These are phyloP conservation scores for Agapanthus africanus DNA, from an alignment of 106 monocot genomes.

Conservation along the genomic window DNA sequence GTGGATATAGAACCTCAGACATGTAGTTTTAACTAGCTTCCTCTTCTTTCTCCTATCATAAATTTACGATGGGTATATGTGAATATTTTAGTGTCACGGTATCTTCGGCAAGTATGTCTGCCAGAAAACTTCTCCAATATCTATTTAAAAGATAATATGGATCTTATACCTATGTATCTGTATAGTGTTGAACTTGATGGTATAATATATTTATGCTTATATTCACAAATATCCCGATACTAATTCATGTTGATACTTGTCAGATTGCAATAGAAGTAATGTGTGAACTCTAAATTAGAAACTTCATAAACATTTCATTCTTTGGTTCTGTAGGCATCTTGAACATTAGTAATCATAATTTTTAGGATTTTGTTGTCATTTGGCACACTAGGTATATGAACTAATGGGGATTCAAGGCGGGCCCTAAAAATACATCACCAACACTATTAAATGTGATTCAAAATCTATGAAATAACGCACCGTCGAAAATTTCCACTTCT, in stretches of 20 bases:
- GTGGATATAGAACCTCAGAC: background rate
- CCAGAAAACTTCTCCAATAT: background rate
- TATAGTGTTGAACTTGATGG: background rate
- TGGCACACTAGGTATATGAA: no score
- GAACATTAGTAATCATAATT: background rate
- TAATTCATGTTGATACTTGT: background rate
- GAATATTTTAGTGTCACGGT: no score
- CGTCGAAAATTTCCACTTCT: no score
- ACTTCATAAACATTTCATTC: background rate
- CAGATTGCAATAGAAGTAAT: background rate
- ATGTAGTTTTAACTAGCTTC: background rate
- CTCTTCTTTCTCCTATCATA: no score
- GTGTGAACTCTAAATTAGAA: background rate
- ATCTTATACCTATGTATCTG: background rate
- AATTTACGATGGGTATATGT: no score
- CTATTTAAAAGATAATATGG: background rate
- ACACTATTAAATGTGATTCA: no score
- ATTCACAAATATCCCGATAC: background rate
- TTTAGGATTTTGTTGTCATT: background rate
- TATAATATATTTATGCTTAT: background rate
- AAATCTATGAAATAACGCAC: no score
- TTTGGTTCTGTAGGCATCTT: background rate
- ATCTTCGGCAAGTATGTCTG: no score
- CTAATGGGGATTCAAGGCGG: no score
- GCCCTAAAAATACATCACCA: no score